A percentile compares a stretch with the other conserved stretches of the same genome.
phyloP scores from a whole-genome alignment of 192 early-diverging fungal species.

The Coemansia sp. region DNA sequence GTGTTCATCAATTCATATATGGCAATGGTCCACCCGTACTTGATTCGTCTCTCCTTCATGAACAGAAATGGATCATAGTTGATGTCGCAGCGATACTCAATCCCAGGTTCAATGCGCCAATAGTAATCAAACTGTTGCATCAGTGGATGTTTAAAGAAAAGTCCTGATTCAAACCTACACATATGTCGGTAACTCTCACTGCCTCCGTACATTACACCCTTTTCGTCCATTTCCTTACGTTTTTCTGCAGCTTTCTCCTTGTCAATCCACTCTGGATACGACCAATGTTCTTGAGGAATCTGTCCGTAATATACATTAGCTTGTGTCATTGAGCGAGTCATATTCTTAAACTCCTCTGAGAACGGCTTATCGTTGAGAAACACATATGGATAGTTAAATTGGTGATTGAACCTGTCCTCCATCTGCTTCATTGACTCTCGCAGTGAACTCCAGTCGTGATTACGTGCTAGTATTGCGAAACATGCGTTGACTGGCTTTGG shows the following conservation, averaged over 20 bases:
- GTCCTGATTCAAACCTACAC: slow-evolving; percentile 50
- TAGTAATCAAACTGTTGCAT: slow-evolving; percentile 51
- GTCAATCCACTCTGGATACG: slow-evolving; percentile 75
- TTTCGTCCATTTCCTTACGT: slow-evolving; percentile 56
- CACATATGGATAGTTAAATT: slow-evolving; percentile 80
- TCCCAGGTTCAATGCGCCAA: slow-evolving; percentile 53
- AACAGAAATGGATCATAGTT: slow-evolving; percentile 52
- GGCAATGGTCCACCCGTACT: slow-evolving; percentile 52
- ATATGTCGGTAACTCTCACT: slow-evolving; percentile 53
- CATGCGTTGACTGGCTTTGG: slow-evolving; percentile 56
- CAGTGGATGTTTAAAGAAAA: slow-evolving; percentile 45
- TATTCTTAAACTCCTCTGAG: slow-evolving; percentile 62
- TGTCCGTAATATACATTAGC: slow-evolving; percentile 62
- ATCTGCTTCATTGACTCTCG: slow-evolving; percentile 64
- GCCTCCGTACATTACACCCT: slow-evolving; percentile 41
- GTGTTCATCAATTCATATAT: slow-evolving; percentile 51
- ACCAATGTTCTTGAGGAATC: slow-evolving; percentile 72
- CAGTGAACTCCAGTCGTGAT: slow-evolving; percentile 64
- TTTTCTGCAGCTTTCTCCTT: slow-evolving; percentile 49
- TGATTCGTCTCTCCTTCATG: slow-evolving; percentile 43
- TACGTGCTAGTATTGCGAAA: slow-evolving; percentile 70
- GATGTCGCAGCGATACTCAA: slow-evolving; percentile 54
- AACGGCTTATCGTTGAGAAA: slow-evolving; percentile 81
- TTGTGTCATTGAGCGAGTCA: slow-evolving; percentile 56
- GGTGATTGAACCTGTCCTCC: slow-evolving; percentile 77